A percentile compares a stretch with the other conserved stretches of the same genome.
Evolutionary conservation across 352 stramenopile genomes (phyloP).

Genomic region (Pythium insidiosum): DNA sequence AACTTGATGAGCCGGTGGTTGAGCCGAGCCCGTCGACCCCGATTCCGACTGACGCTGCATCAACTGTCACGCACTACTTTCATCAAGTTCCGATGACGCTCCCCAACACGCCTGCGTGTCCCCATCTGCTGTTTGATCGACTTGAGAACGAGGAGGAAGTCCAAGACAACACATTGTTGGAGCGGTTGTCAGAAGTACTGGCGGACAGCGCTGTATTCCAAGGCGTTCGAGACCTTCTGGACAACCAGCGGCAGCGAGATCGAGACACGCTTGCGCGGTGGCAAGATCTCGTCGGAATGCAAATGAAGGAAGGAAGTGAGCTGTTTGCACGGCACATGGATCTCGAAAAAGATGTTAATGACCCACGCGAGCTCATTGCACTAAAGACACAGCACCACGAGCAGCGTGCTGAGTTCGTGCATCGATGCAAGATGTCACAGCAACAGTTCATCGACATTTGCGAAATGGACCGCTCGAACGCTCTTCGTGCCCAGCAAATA

Average conservation of each 20-base stretch:
- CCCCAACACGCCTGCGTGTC: conserved; percentile 41
- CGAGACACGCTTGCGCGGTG: conserved; percentile 68
- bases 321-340: conserved; percentile 48
- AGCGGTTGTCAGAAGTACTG: conserved; percentile 50
- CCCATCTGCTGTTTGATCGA: conserved; percentile 60
- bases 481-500: conserved; percentile 60
- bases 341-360: conserved; percentile 31
- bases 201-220: conserved; percentile 61
- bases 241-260: conserved; percentile 53
- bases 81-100: conserved; percentile 45
- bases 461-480: conserved; percentile 49
- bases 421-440: conserved; percentile 64
- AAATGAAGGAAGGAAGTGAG: conserved; percentile 78
- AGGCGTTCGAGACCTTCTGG: conserved; percentile 45
- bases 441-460: conserved; percentile 75
- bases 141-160: conserved; percentile 20
- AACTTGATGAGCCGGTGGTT: too few species aligned
- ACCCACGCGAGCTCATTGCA: conserved; percentile 36
- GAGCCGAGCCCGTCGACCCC: too few species aligned
- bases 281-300: conserved; percentile 71
- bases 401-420: conserved; percentile 56
- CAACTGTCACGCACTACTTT: too few species aligned
- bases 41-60: too few species aligned
- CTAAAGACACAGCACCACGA: conserved; percentile 58
- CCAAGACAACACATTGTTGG: conserved; percentile 39